Evolutionary conservation across 805 yeast species (phyloP), one percentile per base, ranked within the genome.

Genomic region (Kluyveromyces wickerhamii): DNA sequence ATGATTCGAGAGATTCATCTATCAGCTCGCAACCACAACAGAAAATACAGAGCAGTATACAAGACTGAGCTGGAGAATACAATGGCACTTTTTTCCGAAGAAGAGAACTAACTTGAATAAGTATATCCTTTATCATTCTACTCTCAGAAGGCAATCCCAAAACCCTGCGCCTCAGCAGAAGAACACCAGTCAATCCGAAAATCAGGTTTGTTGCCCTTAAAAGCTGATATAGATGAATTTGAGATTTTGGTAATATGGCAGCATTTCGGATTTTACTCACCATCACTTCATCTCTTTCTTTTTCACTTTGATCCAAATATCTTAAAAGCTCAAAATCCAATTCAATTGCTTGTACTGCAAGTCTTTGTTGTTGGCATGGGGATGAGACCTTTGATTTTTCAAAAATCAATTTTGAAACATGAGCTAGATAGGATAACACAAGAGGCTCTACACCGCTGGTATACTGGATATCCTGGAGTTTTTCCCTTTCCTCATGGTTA

Each of bases 391-490:
- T 14, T 40, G 52, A 39, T 13, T 52, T 38, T 27, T 54, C 43
- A 32, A 64, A 55, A 17, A 69, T 62, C 24, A 72, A 43, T 23
- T 51, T 44, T 10, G 67, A 55, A 7, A 78, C 65, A 27, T 72
- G 67, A 14, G 79, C 66, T 41, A 74, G 72, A 21, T 69, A 64
- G 0, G 82, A 79, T 14, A 82, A 59, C 37, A 80, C 66, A 40
- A 65, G 65, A 9, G 77, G 62, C 43, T 82, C 87, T 51, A 83
- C 73, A 1, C 92, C 94, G 35, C 70, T 59, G 32, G 78, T 60
- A 37, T 69, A 71, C 49, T 79, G 86, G 33, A 79, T 72, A 43
- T 72, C 74, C 20, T 56, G 54, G 23, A 43, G 21, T 39, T 30
- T 33, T 46, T 43, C 40, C 60, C 46, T 17, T 13, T 27, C 36